Conservation (phyloP, 1,284 basidiomycete species). For the Tilletia caries region DNA sequence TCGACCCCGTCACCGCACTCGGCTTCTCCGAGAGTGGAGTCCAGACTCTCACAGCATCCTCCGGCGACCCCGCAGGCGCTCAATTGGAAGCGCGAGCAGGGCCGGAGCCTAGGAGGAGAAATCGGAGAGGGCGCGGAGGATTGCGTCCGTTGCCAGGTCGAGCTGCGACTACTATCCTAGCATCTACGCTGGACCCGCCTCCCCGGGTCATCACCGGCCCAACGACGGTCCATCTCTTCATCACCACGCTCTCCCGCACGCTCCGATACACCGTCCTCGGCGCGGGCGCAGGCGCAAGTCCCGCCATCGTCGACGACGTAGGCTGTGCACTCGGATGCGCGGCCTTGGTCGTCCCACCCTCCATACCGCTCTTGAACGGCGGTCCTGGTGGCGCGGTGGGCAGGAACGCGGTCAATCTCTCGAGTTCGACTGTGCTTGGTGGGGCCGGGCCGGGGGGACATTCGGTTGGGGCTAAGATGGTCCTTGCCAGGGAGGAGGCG, state of each 20-base stretch:
- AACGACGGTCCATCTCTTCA: constrained; percentile 67
- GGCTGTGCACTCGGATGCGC: constrained; percentile 81
- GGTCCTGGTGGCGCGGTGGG: background rate
- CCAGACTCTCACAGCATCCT: constrained; percentile 7
- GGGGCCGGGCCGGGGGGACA: background rate
- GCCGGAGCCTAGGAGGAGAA: constrained; percentile 5
- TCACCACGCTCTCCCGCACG: constrained; percentile 80
- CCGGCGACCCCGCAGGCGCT: background rate
- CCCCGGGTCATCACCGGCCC: constrained; percentile 19
- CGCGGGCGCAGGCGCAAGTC: constrained; percentile 65
- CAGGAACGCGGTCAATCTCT: background rate
- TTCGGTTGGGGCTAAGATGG: constrained; percentile 60
- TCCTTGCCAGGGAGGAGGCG: constrained; percentile 86
- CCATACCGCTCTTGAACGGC: background rate
- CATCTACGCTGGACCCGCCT: background rate
- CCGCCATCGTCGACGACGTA: constrained; percentile 75
- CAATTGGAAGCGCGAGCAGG: background rate
- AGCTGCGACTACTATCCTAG: constrained; percentile 48
- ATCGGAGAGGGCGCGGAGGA: constrained; percentile 27
- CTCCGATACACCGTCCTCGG: constrained; percentile 74
- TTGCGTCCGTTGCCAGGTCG: too few relatives aligned
- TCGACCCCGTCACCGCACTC: constrained; percentile 86
- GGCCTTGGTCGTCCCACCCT: constrained; percentile 49
- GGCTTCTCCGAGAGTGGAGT: constrained; percentile 67
- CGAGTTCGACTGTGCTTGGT: background rate